phyloP scores from a whole-genome alignment of 805 yeast genomes.

The Candida maris region DNA sequence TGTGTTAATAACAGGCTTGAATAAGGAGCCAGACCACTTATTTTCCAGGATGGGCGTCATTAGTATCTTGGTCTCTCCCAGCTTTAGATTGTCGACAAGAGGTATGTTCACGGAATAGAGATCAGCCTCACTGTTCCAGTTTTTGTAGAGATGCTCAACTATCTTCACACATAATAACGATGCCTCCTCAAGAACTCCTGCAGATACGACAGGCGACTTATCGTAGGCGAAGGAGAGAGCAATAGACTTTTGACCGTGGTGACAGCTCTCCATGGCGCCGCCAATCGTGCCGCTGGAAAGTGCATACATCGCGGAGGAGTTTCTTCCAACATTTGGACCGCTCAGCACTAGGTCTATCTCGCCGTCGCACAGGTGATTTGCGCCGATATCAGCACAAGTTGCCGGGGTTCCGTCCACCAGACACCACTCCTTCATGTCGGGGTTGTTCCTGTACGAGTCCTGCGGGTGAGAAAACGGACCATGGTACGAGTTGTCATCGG shows the following conservation, averaged over 20 bases:
- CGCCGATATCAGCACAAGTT: slow-evolving; percentile 87
- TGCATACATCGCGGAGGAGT: slow-evolving; percentile 83
- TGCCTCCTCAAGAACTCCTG: slow-evolving; percentile 55
- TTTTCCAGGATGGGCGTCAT: slow-evolving; percentile 82
- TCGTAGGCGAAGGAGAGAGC: slow-evolving; percentile 87
- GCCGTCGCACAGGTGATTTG: slow-evolving; percentile 58
- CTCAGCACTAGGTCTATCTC: slow-evolving; percentile 84
- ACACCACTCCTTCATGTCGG: slow-evolving; percentile 70
- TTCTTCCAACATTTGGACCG: slow-evolving; percentile 96
- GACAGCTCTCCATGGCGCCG: slow-evolving; percentile 91
- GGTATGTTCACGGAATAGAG: slow-evolving; percentile 86
- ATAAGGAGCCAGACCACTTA: slow-evolving; percentile 54
- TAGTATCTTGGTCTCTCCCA: slow-evolving; percentile 55
- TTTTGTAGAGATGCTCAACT: slow-evolving; percentile 51
- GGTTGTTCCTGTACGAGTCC: slow-evolving; percentile 33
- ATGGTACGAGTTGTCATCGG: slow-evolving; percentile 49
- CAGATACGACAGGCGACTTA: slow-evolving; percentile 43
- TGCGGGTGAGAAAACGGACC: slow-evolving; percentile 68
- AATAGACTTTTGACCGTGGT: slow-evolving; percentile 64
- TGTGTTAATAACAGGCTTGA: slow-evolving; percentile 10
- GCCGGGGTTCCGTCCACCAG: slow-evolving; percentile 94
- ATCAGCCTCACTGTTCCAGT: slow-evolving; percentile 62
- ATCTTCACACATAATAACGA: slow-evolving; percentile 63
- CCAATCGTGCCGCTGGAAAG: slow-evolving; percentile 95
- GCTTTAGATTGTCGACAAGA: slow-evolving; percentile 47